Conservation (phyloP, 805 yeast genomes). For the Barnettozyma vustinii region DNA sequence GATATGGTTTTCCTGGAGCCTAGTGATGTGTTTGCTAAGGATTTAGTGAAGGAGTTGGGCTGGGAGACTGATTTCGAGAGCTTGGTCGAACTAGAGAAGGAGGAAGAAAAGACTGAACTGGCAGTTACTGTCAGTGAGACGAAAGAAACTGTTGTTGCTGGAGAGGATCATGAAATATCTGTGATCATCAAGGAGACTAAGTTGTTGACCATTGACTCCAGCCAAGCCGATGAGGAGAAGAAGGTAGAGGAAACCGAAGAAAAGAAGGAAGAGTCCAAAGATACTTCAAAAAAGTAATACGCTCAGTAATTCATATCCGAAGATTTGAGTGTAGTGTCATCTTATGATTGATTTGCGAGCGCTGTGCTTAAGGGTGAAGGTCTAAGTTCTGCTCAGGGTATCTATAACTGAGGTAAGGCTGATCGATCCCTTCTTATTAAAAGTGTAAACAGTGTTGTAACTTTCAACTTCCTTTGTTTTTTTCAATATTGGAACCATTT, state of each 20-base stretch:
- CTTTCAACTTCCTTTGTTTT: no score
- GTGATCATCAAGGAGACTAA: not conserved
- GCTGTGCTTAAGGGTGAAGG: no score
- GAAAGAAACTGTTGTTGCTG: slow-evolving; percentile 4
- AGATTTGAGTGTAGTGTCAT: no score
- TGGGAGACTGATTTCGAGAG: slow-evolving; percentile 55
- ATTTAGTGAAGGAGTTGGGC: slow-evolving; percentile 49
- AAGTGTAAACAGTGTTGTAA: no score
- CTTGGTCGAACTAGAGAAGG: slow-evolving; percentile 26
- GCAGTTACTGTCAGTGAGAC: not conserved
- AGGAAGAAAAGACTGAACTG: slow-evolving; percentile 23
- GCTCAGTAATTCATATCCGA: not conserved
- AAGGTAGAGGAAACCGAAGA: not conserved
- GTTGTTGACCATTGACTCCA: not conserved
- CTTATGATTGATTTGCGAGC: no score
- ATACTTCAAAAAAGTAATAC: not conserved
- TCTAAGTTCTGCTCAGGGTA: no score
- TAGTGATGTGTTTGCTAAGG: slow-evolving; percentile 61
- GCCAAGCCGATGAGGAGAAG: not conserved
- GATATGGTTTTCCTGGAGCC: slow-evolving; percentile 60
- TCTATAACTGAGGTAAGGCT: no score
- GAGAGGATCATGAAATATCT: slow-evolving; percentile 16
- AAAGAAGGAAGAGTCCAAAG: not conserved
- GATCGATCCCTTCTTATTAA: no score
- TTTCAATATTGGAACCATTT: no score